A percentile compares a stretch with the other conserved stretches of the same genome.
Conservation (phyloP, 1,284 basidiomycete species). For the Trichosporon asahii region DNA sequence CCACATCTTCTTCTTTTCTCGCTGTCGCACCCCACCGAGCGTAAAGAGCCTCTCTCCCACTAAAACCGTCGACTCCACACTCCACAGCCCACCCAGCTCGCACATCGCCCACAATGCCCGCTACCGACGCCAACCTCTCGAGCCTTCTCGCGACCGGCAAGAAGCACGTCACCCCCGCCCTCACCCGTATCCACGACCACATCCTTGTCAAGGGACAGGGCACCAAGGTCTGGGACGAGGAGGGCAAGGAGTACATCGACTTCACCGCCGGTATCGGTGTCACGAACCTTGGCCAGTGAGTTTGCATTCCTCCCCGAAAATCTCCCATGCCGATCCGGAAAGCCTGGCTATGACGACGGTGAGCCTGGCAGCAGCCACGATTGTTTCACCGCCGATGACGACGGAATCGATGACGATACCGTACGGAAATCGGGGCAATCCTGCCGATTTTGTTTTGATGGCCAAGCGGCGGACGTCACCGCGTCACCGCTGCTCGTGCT, state of each 20-base stretch:
- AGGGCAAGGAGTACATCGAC: conserved; percentile 68
- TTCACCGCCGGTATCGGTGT: conserved; percentile 79
- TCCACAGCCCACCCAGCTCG: not conserved
- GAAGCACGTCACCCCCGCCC: conserved; percentile 37
- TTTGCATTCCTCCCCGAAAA: not conserved
- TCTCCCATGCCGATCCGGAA: not conserved
- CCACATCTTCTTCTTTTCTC: not conserved
- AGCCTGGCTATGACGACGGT: not conserved
- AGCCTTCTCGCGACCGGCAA: conserved; percentile 27
- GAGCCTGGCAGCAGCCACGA: not conserved
- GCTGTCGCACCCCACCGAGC: not conserved
- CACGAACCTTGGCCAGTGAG: conserved; percentile 27
- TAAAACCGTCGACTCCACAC: not conserved
- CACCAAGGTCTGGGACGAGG: conserved; percentile 62
- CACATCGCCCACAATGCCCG: conserved; percentile 18
- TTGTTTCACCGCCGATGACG: no score
- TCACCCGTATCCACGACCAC: conserved; percentile 54
- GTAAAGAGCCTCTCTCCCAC: not conserved
- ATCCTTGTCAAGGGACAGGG: conserved; percentile 74
- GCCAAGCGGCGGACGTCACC: not conserved
- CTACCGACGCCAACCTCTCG: conserved; percentile 25
- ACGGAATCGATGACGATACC: not conserved
- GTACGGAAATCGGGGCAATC: not conserved
- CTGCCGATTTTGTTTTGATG: not conserved
- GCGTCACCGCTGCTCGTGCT: not conserved